Percentiles rank a stretch among this genome's conserved stretches.
Evolutionary conservation across 176 grass and related monocot genomes (phyloP).

Genomic region (Carex littledalei): DNA sequence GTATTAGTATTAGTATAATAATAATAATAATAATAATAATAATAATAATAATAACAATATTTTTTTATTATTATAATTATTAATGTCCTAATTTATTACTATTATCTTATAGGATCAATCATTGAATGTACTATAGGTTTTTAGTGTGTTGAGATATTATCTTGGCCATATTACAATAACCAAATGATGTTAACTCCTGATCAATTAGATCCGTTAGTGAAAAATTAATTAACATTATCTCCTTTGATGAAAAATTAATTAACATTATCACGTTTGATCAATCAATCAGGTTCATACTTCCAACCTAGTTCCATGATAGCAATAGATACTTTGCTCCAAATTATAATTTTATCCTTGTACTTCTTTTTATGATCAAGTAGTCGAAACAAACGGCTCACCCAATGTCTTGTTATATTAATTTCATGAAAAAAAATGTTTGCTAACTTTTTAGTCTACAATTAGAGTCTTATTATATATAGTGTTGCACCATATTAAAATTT

Average conservation of each 20-base stretch:
- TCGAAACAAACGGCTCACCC: neutral
- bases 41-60: no score
- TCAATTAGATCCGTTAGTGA: neutral
- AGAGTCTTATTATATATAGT: no score
- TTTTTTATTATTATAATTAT: no score
- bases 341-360: neutral
- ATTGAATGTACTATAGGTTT: neutral
- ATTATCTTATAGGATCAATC: neutral
- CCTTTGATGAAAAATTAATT: conserved; percentile 8
- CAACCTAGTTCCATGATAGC: neutral
- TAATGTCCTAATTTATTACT: no score
- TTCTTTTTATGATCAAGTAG: neutral
- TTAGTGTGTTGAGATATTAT: neutral
- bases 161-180: neutral
- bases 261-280: conserved; percentile 15
- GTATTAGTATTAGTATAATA: no score
- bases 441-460: neutral
- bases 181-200: neutral
- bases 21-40: no score
- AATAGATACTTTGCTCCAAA: neutral
- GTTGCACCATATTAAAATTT: no score
- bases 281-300: conserved; percentile 10
- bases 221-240: conserved; percentile 22
- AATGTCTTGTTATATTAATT: neutral
- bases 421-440: neutral